Base-by-base conservation (phyloP, 2,329 filamentous ascomycete species). In the Biscogniauxia mediterranea region DNA sequence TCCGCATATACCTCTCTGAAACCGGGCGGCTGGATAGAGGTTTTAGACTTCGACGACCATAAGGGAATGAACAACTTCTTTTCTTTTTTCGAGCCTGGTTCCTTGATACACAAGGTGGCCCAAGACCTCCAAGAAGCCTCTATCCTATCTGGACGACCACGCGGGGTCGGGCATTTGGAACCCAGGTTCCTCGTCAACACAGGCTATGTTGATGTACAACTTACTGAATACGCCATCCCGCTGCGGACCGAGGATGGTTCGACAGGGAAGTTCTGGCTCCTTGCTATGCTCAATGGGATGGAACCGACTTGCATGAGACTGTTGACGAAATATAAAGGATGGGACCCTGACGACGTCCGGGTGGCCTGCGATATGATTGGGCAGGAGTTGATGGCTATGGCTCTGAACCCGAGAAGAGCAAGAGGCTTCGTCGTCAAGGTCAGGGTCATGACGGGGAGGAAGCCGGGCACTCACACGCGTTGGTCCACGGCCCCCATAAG, bases 21-120 rank as follows among this genome's bases (percentile, higher is more conserved):
- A 60, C 84, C 84, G 0, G 84, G 84, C 51, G 84, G 83, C 15
- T 86, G 81, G 80, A 78, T 86, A 51, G 83, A 86, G 70, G 70
- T 86, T 6, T 70, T 83, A 52, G 84, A 86, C 65, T 82, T 82
- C 67, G 81, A 84, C 64, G 78, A 80, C 57, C 71, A 75, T n/a
- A 77, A 78, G 38, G 73, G 74, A 3, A 68, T 76, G 54, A 66
- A 70, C 42, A 76, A 76, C 60, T 76, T 77, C 28, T 66, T 77
- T 49, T 70, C 73, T 4, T 71, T 73, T 55, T 84, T 83, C 59
- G 73, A 79, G 1, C 69, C 77, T 0, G 78, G 77, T 17, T 83
- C 81, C 1, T 68, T 79, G n/a, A 75, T 82, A 52, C 78, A 79
- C 61, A 68, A 73, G 50, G 66, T 84, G 3, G 70, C 73, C 19